phyloP scores from a whole-genome alignment of 352 stramenopile species.

The Lagenidium sp. region DNA sequence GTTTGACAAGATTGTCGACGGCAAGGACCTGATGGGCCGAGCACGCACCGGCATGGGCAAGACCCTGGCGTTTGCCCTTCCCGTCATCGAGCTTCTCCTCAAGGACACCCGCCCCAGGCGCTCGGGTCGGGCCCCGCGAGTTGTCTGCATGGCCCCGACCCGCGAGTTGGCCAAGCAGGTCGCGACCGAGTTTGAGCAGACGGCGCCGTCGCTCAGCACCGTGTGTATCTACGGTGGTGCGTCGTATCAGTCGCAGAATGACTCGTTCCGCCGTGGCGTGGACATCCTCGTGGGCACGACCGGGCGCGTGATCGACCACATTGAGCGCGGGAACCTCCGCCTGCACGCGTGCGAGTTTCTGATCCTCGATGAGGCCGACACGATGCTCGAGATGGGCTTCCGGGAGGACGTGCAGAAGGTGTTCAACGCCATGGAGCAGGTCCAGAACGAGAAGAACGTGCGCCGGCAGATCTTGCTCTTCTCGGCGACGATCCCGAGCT shows the following conservation, averaged over 20 bases:
- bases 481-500: slow-evolving; percentile 91
- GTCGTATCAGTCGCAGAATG: slow-evolving; percentile 86
- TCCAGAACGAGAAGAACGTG: slow-evolving; percentile 36
- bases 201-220: slow-evolving; percentile 67
- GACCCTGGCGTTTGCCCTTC: slow-evolving; percentile 97
- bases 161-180: slow-evolving; percentile 98
- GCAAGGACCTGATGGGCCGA: slow-evolving; percentile 96
- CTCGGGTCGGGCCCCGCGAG: slow-evolving; percentile 72
- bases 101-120: slow-evolving; percentile 70
- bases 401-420: slow-evolving; percentile 94
- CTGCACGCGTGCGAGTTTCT: slow-evolving; percentile 87
- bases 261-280: slow-evolving; percentile 79
- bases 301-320: slow-evolving; percentile 90
- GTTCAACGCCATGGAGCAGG: slow-evolving; percentile 71
- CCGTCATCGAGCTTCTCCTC: slow-evolving; percentile 89
- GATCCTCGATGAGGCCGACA: slow-evolving; percentile 93
- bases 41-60: slow-evolving; percentile 97
- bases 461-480: slow-evolving; percentile 89
- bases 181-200: slow-evolving; percentile 82
- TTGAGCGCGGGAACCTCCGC: slow-evolving; percentile 85
- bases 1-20: slow-evolving; percentile 93
- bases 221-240: slow-evolving; percentile 90
- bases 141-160: slow-evolving; percentile 96
- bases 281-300: slow-evolving; percentile 92
- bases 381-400: slow-evolving; percentile 96